Evolutionary conservation across 768 basidiomycete genomes (phyloP).

Genomic region (Lentinula sp.): DNA sequence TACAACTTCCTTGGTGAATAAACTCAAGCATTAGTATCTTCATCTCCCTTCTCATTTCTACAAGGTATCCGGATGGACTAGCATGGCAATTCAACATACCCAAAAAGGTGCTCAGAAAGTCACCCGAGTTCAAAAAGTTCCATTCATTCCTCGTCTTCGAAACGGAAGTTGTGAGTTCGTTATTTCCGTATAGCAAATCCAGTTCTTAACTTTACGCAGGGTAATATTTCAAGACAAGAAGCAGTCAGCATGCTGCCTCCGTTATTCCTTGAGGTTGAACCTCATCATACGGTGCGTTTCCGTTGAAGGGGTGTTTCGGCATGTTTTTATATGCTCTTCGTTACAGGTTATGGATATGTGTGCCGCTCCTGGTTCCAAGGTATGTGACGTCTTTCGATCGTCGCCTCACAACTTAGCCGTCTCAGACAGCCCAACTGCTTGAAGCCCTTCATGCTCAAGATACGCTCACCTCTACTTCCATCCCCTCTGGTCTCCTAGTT

Average conservation of each 20-base stretch:
- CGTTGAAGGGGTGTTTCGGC: neutral
- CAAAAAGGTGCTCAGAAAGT: conserved; percentile 82
- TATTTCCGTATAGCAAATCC: neutral
- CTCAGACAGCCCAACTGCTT: conserved; percentile 88
- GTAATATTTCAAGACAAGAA: conserved; percentile 94
- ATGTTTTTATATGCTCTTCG: conserved; percentile 2
- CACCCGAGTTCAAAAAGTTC: conserved; percentile 87
- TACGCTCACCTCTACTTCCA: conserved; percentile 53
- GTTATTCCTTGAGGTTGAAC: conserved; percentile 88
- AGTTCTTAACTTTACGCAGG: conserved; percentile 36
- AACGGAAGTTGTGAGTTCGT: conserved; percentile 80
- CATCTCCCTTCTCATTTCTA: neutral
- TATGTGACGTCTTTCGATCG: conserved; percentile 19
- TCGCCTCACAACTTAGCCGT: neutral
- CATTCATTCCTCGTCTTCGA: conserved; percentile 96
- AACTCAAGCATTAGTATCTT: neutral
- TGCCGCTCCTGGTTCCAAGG: conserved; percentile 97
- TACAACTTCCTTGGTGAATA: conserved; percentile 76
- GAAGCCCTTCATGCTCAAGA: conserved; percentile 89
- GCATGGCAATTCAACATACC: conserved; percentile 96
- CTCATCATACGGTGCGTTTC: conserved; percentile 69
- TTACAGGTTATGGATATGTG: conserved; percentile 90
- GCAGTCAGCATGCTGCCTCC: conserved; percentile 99
- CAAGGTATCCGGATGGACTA: conserved; percentile 89
- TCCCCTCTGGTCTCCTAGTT: conserved; percentile 80